Base-by-base conservation (phyloP, 306 rosid species). In the Macrotyloma uniflorum region DNA sequence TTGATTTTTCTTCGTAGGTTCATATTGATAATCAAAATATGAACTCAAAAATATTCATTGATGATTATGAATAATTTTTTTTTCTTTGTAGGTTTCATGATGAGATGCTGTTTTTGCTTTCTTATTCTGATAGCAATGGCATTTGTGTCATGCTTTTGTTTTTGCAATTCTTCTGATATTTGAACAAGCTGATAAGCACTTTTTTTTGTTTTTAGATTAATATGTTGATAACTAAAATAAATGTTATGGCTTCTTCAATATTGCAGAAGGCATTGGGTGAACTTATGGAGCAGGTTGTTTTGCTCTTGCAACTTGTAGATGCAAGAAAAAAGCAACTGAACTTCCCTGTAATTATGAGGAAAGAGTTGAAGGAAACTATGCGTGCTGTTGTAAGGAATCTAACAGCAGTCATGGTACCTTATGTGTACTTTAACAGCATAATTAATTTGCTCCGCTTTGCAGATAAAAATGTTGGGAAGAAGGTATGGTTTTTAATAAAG, bases 231-330 rank as follows among this genome's bases (percentile, higher is more conserved):
- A 53, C 57, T 62, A 72, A 46, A 54, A 73, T 33, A 70, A 45
- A 24, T 43, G 51, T 75, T 70, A 67, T 67, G 68, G 66, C 10
- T 54, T 72, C 35, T 77, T 73, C 33, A 54, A 58, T 71, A 43
- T 79, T 70, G 45, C 97, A 94, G 98, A 79, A 59, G 30, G 70
- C 80, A 5, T 83, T 94, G 38, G 91, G 84, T 76, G 88, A 86
- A 64, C 89, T 94, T 30, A 85, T 92, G 98, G 92, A 87, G 84
- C 87, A 88, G 79, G 82, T 87, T 62, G 92, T 89, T 81, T 82
- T 72, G 72, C 77, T 88, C 50, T 83, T 83, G 76, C 89, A 94
- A 77, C 84, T 87, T 50, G 88, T 87, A 33, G 91, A 89, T 85
- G 82, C 89, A 58, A 84, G 82, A 51, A 84, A 84, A 83, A 91